These are phyloP conservation scores for Tuber calosporum DNA, from an alignment of 495 filamentous ascomycete species.

Conservation along the genomic window DNA sequence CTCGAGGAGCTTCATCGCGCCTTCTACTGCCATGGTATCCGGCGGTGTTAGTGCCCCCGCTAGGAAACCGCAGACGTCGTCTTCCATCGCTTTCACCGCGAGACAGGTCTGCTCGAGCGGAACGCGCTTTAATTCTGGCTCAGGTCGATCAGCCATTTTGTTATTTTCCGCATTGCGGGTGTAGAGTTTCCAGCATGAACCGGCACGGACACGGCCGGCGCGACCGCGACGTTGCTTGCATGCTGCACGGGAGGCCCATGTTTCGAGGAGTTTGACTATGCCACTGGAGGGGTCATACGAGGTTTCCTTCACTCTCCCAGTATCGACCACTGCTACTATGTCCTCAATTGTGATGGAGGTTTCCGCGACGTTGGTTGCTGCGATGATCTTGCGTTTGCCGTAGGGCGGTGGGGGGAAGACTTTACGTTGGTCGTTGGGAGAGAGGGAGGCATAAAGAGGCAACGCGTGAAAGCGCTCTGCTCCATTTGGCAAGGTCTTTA, in stretches of 20 bases:
- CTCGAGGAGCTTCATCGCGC: constrained; percentile 66
- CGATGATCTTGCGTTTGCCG: constrained; percentile 83
- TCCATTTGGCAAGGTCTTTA: constrained; percentile 58
- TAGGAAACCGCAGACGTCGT: constrained; percentile 71
- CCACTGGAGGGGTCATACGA: constrained; percentile 87
- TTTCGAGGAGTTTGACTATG: constrained; percentile 88
- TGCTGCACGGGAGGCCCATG: constrained; percentile 89
- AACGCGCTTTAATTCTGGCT: constrained; percentile 87
- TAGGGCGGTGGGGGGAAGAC: constrained; percentile 72
- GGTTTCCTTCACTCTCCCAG: constrained; percentile 90
- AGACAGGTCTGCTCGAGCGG: constrained; percentile 91
- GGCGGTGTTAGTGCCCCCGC: constrained; percentile 83
- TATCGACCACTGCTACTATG: constrained; percentile 93
- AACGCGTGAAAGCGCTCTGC: constrained; percentile 56
- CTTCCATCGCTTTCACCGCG: constrained; percentile 89
- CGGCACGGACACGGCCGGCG: constrained; percentile 83
- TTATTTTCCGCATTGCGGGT: constrained; percentile 67
- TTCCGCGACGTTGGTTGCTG: constrained; percentile 93
- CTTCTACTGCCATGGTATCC: constrained; percentile 72
- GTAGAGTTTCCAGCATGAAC: constrained; percentile 92
- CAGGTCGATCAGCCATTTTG: constrained; percentile 82
- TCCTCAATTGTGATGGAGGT: constrained; percentile 98
- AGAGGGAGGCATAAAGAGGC: constrained; percentile 85
- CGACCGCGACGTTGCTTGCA: constrained; percentile 95
- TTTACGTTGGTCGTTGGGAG: constrained; percentile 73